Evolutionary conservation across 2,329 filamentous ascomycete genomes (phyloP).

Genomic region (Penicillium vulpinum): DNA sequence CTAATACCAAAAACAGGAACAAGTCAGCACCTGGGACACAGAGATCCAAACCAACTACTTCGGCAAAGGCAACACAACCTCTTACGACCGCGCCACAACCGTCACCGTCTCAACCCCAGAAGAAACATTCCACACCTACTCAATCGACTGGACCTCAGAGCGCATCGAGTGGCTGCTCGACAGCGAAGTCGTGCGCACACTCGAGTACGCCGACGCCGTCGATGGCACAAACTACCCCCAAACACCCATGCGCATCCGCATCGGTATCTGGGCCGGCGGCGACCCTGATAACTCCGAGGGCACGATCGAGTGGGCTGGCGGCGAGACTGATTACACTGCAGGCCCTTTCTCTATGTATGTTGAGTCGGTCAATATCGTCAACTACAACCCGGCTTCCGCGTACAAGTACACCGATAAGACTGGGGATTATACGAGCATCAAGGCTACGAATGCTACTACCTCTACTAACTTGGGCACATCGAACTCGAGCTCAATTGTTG

Average conservation of each 20-base stretch:
- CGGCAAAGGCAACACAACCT: conserved; percentile 77
- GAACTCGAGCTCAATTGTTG: conserved; percentile 6
- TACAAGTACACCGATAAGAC: conserved; percentile 65
- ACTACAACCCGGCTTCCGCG: conserved; percentile 60
- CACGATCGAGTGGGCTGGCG: conserved; percentile 70
- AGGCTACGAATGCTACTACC: conserved; percentile 29
- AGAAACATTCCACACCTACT: conserved; percentile 47
- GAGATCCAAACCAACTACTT: conserved; percentile 85
- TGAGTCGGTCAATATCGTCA: conserved; percentile 58
- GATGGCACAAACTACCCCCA: conserved; percentile 65
- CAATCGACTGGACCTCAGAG: conserved; percentile 66
- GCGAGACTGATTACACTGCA: conserved; percentile 63
- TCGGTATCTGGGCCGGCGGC: conserved; percentile 71
- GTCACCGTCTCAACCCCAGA: conserved; percentile 64
- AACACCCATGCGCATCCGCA: conserved; percentile 70
- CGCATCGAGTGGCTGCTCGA: conserved; percentile 67
- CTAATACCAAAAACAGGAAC: conserved; percentile 30
- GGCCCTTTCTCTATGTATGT: conserved; percentile 74
- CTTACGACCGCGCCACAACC: conserved; percentile 82
- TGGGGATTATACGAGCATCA: conserved; percentile 66
- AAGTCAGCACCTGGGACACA: conserved; percentile 38
- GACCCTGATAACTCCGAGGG: conserved; percentile 41
- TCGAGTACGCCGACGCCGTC: conserved; percentile 62
- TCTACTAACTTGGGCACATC: conserved; percentile 24
- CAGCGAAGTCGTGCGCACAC: conserved; percentile 60